Conservation (phyloP, 2,329 filamentous ascomycete genomes). For the Nannizzia gypsea region DNA sequence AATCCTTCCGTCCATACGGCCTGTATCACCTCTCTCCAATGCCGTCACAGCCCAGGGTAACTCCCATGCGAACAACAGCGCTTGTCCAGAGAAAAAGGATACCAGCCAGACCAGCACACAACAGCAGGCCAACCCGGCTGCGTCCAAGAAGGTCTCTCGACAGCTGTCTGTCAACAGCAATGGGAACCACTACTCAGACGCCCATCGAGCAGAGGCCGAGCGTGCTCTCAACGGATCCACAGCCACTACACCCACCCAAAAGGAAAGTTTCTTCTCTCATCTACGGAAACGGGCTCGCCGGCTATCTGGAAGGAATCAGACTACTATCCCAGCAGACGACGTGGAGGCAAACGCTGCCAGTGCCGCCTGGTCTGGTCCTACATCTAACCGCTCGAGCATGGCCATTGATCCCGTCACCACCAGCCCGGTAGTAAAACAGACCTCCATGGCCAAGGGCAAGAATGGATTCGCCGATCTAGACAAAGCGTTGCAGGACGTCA, state of each 20-base stretch:
- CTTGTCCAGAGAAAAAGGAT: constrained; percentile 28
- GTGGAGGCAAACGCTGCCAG: constrained; percentile 88
- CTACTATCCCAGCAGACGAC: constrained; percentile 71
- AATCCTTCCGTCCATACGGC: constrained; percentile 85
- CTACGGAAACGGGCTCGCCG: constrained; percentile 83
- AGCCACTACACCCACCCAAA: constrained; percentile 59
- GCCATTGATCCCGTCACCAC: constrained; percentile 52
- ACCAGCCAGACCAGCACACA: neutral
- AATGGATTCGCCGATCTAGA: constrained; percentile 50
- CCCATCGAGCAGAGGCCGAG: constrained; percentile 84
- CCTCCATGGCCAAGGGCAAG: constrained; percentile 33
- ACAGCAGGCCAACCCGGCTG: constrained; percentile 44
- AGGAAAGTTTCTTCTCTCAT: constrained; percentile 97
- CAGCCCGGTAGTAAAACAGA: constrained; percentile 19
- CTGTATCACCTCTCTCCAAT: constrained; percentile 93
- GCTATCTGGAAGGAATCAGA: constrained; percentile 82
- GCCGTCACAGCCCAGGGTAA: constrained; percentile 81
- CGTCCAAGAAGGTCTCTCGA: constrained; percentile 80
- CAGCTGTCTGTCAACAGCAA: constrained; percentile 87
- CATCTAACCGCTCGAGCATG: constrained; percentile 78
- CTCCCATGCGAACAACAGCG: constrained; percentile 32
- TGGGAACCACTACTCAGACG: constrained; percentile 83
- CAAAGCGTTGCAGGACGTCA: constrained; percentile 48
- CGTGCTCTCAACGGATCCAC: constrained; percentile 76
- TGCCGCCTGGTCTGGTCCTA: constrained; percentile 77